Evolutionary conservation across 768 basidiomycete genomes (phyloP), one percentile per base, ranked within the genome.

Genomic region (Xerocomellus dryophilus): DNA sequence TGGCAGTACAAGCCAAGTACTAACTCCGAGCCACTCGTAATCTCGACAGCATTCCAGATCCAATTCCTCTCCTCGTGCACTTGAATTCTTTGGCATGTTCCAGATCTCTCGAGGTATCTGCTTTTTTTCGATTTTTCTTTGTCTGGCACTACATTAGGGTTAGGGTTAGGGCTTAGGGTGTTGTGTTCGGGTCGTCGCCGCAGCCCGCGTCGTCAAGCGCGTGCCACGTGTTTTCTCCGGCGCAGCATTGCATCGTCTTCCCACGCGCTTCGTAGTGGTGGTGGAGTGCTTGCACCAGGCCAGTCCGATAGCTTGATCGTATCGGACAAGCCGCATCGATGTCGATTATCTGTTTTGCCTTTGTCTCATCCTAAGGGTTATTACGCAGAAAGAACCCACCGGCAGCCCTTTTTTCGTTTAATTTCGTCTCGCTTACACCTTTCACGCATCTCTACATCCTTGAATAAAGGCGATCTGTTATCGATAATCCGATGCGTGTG

Each of bases 151-250:
- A 62, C 35, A 51, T 47, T 64, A 57, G 61, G 68, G 66, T 67
- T 69, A 69, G 68, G 69, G 68, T 4, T 15, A 34, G 32, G 68
- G 65, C 7, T 7, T 31, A 34, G 32, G 68, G 65, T 7, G 5
- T 38, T 9, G 14, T 32, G 12, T 32, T n/a, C 21, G 17, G 20
- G 15, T 42, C 31, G 44, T 25, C 4, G 3, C 23, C 59, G 60
- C 58, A 50, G 60, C 64, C 57, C 45, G 23, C 61, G 54, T 56
- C 45, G 41, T 38, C 52, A 18, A 35, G 57, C 51, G 54, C 53
- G n/a, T 20, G 51, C 60, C 65, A 59, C 60, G 54, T 63, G 66
- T 61, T 58, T 60, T 61, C 51, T 42, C 11, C 39, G 44, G 32
- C 61, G 58, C 53, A 39, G 25, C 4, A 11, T 4, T n/a, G 43